Evolutionary conservation across 345 rosid genomes (phyloP).

Genomic region (Salix udensis): DNA sequence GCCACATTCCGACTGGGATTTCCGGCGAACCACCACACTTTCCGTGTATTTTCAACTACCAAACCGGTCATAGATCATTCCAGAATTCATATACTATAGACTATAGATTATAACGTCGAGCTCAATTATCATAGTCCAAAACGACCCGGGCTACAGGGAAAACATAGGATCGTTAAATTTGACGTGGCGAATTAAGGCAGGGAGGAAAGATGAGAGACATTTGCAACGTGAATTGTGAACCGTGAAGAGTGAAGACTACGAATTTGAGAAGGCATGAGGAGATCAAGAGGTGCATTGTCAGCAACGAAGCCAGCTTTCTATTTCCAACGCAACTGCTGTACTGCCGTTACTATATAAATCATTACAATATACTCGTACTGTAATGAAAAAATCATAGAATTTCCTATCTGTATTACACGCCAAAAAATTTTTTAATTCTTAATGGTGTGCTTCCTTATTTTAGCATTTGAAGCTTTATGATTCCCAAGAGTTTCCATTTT

Average conservation of each 20-base stretch:
- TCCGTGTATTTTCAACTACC: too few species aligned
- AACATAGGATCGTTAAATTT: too few species aligned
- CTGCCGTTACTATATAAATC: not conserved
- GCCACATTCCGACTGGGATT: not conserved
- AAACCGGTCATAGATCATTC: too few species aligned
- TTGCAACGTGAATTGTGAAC: not conserved
- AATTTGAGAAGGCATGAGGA: constrained; percentile 10
- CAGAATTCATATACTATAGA: too few species aligned
- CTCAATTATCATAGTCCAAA: too few species aligned
- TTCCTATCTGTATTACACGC: not conserved
- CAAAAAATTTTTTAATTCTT: not conserved
- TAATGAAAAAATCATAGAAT: not conserved
- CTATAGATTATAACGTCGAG: too few species aligned
- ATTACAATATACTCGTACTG: not conserved
- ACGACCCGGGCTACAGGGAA: too few species aligned
- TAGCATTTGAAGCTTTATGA: constrained; percentile 22
- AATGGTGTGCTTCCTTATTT: constrained; percentile 9
- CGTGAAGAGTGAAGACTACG: not conserved
- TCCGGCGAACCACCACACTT: not conserved
- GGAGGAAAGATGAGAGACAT: not conserved
- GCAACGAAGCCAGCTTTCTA: constrained; percentile 8
- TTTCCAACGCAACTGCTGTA: constrained; percentile 20
- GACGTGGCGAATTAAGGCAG: not conserved
- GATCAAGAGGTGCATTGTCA: constrained; percentile 2
- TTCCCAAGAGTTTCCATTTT: constrained; percentile 24